These are phyloP conservation scores for Penicillium parvum DNA, from an alignment of 495 filamentous ascomycete species.

Conservation along the genomic window DNA sequence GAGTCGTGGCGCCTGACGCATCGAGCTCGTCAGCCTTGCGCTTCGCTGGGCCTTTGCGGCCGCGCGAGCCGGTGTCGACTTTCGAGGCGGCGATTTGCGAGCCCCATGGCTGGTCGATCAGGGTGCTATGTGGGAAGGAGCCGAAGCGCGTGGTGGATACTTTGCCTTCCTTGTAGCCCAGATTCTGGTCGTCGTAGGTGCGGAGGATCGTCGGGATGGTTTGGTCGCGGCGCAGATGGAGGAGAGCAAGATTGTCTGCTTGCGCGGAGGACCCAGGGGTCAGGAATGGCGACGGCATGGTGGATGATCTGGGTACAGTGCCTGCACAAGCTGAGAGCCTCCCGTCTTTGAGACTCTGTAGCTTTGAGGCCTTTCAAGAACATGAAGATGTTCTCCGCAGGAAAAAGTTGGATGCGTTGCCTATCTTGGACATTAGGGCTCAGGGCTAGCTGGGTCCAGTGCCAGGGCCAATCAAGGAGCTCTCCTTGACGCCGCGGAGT, in stretches of 20 bases:
- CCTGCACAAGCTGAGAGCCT: not conserved
- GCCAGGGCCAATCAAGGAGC: constrained; percentile 16
- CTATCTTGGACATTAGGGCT: constrained; percentile 29
- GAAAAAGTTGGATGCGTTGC: constrained; percentile 23
- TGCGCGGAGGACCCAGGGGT: constrained; percentile 54
- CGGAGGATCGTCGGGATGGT: constrained; percentile 70
- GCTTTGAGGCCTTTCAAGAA: not conserved
- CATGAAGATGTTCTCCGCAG: constrained; percentile 12
- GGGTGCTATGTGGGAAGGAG: constrained; percentile 86
- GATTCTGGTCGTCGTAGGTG: constrained; percentile 51
- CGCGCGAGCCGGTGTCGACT: constrained; percentile 82
- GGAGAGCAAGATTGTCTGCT: constrained; percentile 61
- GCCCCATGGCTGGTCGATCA: constrained; percentile 81
- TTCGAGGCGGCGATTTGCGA: constrained; percentile 85
- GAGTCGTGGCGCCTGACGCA: constrained; percentile 20
- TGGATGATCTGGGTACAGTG: constrained; percentile 1
- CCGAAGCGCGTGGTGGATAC: constrained; percentile 93
- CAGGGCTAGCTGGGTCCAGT: constrained; percentile 23
- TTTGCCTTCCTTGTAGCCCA: constrained; percentile 73
- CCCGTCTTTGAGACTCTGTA: not conserved
- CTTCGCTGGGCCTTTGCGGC: constrained; percentile 48
- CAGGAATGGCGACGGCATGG: constrained; percentile 65
- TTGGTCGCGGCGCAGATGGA: constrained; percentile 81
- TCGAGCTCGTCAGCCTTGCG: constrained; percentile 50
- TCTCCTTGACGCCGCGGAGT: too few relatives aligned